Percentiles rank a stretch among this genome's conserved stretches.
Evolutionary conservation across 805 yeast species (phyloP).

Genomic region (Wickerhamomyces chambardii): DNA sequence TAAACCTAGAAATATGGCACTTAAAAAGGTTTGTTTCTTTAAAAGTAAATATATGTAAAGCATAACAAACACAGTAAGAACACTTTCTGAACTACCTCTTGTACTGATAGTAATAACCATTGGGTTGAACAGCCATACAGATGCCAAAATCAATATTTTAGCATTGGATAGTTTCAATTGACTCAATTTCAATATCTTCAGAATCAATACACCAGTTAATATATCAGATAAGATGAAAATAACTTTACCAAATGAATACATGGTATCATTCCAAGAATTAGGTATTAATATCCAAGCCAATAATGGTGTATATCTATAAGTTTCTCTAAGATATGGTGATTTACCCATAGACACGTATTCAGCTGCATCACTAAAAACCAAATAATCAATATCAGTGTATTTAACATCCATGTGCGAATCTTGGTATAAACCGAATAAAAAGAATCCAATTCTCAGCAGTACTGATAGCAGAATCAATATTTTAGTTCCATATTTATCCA

Average conservation of each 20-base stretch:
- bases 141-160: constrained; percentile 33
- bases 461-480: constrained; percentile 13
- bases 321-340: constrained; percentile 79
- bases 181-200: constrained; percentile 25
- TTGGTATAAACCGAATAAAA: constrained; percentile 78
- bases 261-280: constrained; percentile 31
- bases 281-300: constrained; percentile 80
- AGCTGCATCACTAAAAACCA: constrained; percentile 92
- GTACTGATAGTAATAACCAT: constrained; percentile 92
- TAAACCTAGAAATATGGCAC: constrained; percentile 29
- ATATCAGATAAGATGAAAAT: constrained; percentile 74
- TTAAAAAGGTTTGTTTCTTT: constrained; percentile 19
- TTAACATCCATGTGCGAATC: constrained; percentile 71
- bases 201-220: constrained; percentile 62
- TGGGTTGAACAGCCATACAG: constrained; percentile 87
- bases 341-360: constrained; percentile 40
- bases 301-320: constrained; percentile 90
- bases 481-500: not conserved
- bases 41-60: constrained; percentile 40
- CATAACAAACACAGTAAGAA: constrained; percentile 72
- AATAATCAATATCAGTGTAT: constrained; percentile 91
- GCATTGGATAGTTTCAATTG: constrained; percentile 15
- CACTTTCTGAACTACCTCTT: constrained; percentile 88
- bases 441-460: constrained; percentile 48
- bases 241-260: constrained; percentile 70